phyloP scores from a whole-genome alignment of 2,329 filamentous ascomycete species.

The Nemania diffusa region DNA sequence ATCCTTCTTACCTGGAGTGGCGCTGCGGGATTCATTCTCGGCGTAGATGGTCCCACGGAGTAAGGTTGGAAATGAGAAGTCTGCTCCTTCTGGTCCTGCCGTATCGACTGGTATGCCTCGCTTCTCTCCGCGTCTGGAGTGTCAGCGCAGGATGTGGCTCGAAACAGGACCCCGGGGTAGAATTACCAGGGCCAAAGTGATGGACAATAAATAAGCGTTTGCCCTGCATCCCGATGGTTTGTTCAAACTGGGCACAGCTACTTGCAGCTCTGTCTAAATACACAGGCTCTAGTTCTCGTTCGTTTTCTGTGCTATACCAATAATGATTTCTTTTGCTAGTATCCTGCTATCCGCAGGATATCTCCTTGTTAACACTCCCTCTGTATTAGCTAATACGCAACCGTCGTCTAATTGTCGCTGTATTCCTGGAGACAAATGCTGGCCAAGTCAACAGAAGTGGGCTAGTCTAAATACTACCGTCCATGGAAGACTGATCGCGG shows the following conservation, averaged over 20 bases:
- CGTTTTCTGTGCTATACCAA: not conserved
- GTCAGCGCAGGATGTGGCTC: not conserved
- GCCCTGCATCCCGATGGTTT: not conserved
- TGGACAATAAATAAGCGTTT: not conserved
- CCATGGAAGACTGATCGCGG: conserved; percentile 5
- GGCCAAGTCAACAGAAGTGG: conserved; percentile 11
- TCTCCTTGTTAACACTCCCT: not conserved
- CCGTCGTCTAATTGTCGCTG: not conserved
- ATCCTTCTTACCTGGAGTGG: not conserved
- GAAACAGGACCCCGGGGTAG: not conserved
- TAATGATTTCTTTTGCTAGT: not conserved
- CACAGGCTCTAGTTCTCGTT: not conserved
- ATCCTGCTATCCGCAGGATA: not conserved
- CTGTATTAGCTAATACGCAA: not conserved
- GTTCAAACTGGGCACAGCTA: not conserved
- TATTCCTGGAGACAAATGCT: conserved; percentile 5
- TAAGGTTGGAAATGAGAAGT: not conserved
- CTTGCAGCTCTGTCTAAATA: not conserved
- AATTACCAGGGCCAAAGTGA: not conserved
- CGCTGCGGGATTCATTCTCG: not conserved
- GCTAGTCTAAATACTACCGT: conserved; percentile 11
- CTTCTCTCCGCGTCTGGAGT: not conserved
- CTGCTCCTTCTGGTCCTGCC: not conserved
- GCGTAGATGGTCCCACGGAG: not conserved
- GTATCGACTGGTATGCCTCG: not conserved